phyloP scores from a whole-genome alignment of 2,329 filamentous ascomycete species.

The Penicillium sp. region DNA sequence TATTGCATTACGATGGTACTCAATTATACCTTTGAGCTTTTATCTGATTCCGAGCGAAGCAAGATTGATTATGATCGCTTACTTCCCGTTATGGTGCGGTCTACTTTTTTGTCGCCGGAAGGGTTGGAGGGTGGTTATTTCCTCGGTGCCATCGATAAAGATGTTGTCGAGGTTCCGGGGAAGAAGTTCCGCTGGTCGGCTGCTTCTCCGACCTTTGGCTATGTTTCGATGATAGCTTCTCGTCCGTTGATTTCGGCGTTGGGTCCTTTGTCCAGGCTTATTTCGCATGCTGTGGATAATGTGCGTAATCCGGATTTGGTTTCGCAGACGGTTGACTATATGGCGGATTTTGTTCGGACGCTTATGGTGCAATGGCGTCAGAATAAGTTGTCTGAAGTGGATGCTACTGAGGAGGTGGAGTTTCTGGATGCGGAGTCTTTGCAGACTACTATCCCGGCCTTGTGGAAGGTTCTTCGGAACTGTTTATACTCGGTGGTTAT shows the following conservation, averaged over 20 bases:
- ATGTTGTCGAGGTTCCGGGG: slow-evolving; percentile 61
- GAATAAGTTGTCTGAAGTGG: slow-evolving; percentile 74
- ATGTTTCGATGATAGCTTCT: slow-evolving; percentile 59
- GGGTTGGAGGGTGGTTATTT: slow-evolving; percentile 80
- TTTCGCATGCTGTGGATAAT: slow-evolving; percentile 65
- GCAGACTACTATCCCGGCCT: slow-evolving; percentile 67
- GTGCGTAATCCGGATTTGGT: slow-evolving; percentile 51
- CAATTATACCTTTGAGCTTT: slow-evolving; percentile 74
- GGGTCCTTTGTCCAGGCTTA: slow-evolving; percentile 66
- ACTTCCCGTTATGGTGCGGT: slow-evolving; percentile 70
- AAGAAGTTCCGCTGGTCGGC: slow-evolving; percentile 69
- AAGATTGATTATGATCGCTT: slow-evolving; percentile 70
- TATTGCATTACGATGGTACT: slow-evolving; percentile 69
- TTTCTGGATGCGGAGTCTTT: slow-evolving; percentile 69
- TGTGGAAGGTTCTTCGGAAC: slow-evolving; percentile 77
- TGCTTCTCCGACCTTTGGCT: slow-evolving; percentile 60
- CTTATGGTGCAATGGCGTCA: slow-evolving; percentile 74
- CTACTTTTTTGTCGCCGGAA: slow-evolving; percentile 70
- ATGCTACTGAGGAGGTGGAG: slow-evolving; percentile 66
- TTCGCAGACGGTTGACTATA: slow-evolving; percentile 57
- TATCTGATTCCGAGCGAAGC: slow-evolving; percentile 64
- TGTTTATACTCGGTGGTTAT: slow-evolving; percentile 77
- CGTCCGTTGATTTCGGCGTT: slow-evolving; percentile 64
- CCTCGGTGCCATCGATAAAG: slow-evolving; percentile 68
- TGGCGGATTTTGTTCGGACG: slow-evolving; percentile 69